Evolutionary conservation across 306 rosid genomes (phyloP).

Genomic region (Urtica urens): DNA sequence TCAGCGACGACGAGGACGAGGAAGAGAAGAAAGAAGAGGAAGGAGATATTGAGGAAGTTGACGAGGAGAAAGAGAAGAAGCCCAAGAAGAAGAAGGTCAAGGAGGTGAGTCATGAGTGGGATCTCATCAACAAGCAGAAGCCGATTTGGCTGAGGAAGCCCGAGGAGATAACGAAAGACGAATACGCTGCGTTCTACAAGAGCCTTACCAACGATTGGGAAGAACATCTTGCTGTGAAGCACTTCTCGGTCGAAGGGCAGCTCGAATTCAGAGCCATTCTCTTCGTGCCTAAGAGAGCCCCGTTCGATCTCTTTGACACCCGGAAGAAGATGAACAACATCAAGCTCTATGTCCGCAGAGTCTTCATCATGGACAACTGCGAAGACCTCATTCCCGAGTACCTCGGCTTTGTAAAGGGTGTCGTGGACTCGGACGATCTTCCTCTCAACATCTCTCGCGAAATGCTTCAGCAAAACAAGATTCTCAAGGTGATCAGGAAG

Average conservation of each 20-base stretch:
- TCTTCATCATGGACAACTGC: conserved; percentile 28
- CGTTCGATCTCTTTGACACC: conserved; percentile 22
- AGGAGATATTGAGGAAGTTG: conserved; percentile 20
- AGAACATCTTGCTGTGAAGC: conserved; percentile 20
- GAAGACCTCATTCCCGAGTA: conserved; percentile 26
- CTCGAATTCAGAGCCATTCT: conserved; percentile 24
- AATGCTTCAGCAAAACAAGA: conserved; percentile 26
- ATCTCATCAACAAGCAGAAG: conserved; percentile 24
- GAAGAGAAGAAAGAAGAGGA: conserved; percentile 18
- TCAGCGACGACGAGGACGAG: conserved; percentile 23
- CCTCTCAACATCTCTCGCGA: conserved; percentile 29
- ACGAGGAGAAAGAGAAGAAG: conserved; percentile 20
- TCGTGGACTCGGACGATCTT: conserved; percentile 28
- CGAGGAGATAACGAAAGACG: conserved; percentile 18
- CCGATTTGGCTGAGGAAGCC: conserved; percentile 29
- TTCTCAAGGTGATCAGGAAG: conserved; percentile 25
- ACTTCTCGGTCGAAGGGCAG: conserved; percentile 28
- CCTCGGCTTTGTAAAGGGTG: conserved; percentile 24
- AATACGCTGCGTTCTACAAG: conserved; percentile 24
- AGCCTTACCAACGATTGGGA: conserved; percentile 29
- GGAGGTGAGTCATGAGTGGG: conserved; percentile 21
- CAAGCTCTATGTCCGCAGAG: conserved; percentile 25
- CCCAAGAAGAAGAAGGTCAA: conserved; percentile 21
- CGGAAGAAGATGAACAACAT: conserved; percentile 24
- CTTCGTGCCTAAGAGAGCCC: conserved; percentile 17